Conservation (phyloP, 2,329 filamentous ascomycete genomes). For the Neonectria ditissima region DNA sequence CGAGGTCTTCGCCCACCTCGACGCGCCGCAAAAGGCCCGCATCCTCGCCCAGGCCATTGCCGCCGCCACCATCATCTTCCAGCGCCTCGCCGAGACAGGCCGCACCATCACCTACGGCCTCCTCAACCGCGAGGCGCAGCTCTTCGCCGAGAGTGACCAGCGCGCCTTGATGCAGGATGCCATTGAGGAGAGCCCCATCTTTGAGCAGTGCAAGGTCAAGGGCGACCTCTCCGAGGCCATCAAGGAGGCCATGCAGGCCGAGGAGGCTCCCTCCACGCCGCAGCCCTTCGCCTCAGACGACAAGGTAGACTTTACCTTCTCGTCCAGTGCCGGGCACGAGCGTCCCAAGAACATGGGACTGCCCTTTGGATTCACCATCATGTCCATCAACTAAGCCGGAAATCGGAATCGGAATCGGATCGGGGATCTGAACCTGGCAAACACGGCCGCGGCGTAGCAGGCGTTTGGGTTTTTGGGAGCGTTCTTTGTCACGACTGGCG, state of each 20-base stretch:
- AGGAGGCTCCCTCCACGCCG: slow-evolving; percentile 39
- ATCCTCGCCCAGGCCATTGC: slow-evolving; percentile 45
- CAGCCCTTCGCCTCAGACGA: slow-evolving; percentile 42
- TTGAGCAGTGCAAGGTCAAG: slow-evolving; percentile 38
- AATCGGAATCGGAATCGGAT: slow-evolving; percentile 9
- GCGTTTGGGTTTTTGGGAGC: slow-evolving; percentile 34
- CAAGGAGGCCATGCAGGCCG: slow-evolving; percentile 42
- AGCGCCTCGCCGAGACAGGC: slow-evolving; percentile 39
- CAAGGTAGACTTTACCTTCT: slow-evolving; percentile 40
- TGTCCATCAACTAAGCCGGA: slow-evolving; percentile 42
- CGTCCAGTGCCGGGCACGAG: slow-evolving; percentile 37
- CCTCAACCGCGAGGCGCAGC: slow-evolving; percentile 43
- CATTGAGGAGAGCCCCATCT: slow-evolving; percentile 42
- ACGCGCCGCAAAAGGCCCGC: slow-evolving; percentile 39
- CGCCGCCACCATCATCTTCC: slow-evolving; percentile 40
- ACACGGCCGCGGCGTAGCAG: slow-evolving; percentile 35
- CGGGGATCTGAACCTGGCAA: slow-evolving; percentile 24
- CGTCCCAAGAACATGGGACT: slow-evolving; percentile 43
- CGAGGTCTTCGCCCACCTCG: slow-evolving; percentile 42
- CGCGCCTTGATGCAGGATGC: slow-evolving; percentile 40
- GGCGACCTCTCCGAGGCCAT: slow-evolving; percentile 40
- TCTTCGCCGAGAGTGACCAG: slow-evolving; percentile 45
- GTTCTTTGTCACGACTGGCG: slow-evolving; percentile 24
- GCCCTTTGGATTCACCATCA: slow-evolving; percentile 44
- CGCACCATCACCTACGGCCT: slow-evolving; percentile 40